Evolutionary conservation across 129 eudicot species (phyloP), one percentile per base, ranked within the genome.

Genomic region (Helianthus tuberosus): DNA sequence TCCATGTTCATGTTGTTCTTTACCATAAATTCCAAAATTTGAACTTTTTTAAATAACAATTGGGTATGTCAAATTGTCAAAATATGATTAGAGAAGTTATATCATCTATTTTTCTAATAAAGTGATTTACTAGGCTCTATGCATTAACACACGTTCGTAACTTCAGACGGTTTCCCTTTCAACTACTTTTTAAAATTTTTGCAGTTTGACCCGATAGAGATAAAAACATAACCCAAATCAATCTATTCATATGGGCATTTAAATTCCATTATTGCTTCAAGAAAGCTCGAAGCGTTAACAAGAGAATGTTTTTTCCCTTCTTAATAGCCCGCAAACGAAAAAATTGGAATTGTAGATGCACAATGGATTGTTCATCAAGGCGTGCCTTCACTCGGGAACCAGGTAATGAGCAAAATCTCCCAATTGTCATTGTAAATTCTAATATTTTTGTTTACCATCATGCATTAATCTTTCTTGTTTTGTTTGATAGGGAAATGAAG

Each of bases 291-390:
- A 36, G 66, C 3, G 17, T 71, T 81, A 36, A 55, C 64, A 77
- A 60, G 71, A 48, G 59, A 16, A 49, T 46, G 41, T 27, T 11
- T 27, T 73, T 48, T 75, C 15, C 1, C 13, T 80, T 43, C 65
- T 11, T 10, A 7, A 54, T n/a, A 90, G 98, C 96, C 97, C 25
- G 97, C 98, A 11, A 82, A 88, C 35, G 93, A 93, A 74, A 93
- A 81, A 74, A 93, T 93, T 23, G 98, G 98, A 75, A 97, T 93
- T 9, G 97, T 93, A 15, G 97, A 93, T 86, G 91, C 98, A 68
- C 98, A 93, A 73, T 93, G 98, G 98, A 74, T 93, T 8, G 85
- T 85, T 75, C 98, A 93, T 83, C 93, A 88, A 73, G 74, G 86
- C 1, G 75, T 93, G 72, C 98, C 98, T 66, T 90, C 98, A 54